Evolutionary conservation across 768 basidiomycete genomes (phyloP).

Genomic region (Butyriboletus loyo): DNA sequence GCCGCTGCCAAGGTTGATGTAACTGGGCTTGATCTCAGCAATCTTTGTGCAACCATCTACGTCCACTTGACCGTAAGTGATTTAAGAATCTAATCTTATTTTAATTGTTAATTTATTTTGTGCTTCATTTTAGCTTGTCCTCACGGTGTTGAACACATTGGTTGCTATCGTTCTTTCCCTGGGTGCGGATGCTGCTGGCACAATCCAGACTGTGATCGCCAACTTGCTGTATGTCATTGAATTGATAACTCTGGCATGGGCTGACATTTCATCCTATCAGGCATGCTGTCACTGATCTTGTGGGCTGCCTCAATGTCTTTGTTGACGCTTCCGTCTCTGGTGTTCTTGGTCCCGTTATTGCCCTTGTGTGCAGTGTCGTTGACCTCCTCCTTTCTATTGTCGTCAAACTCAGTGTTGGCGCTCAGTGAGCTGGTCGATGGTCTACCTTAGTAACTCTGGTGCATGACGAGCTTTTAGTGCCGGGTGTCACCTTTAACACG

Average conservation of each 20-base stretch:
- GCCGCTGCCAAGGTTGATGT: conserved; percentile 1
- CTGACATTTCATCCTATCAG: background rate
- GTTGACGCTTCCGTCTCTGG: background rate
- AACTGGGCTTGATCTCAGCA: conserved; percentile 7
- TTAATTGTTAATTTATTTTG: background rate
- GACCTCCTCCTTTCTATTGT: conserved; percentile 5
- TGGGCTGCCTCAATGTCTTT: conserved; percentile 13
- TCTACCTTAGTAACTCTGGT: background rate
- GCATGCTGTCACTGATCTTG: background rate
- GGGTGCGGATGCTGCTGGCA: background rate
- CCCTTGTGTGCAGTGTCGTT: background rate
- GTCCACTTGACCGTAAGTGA: conserved; percentile 2
- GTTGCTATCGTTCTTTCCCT: conserved; percentile 3
- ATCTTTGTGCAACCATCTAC: conserved; percentile 3
- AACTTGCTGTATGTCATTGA: conserved; percentile 12
- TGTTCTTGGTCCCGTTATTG: conserved; percentile 8
- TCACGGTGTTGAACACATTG: conserved; percentile 2
- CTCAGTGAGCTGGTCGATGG: background rate
- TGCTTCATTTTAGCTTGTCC: background rate
- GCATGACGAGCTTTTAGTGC: conserved; percentile 12
- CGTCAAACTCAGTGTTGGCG: background rate
- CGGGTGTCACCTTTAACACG: conserved; percentile 2
- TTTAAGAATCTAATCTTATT: too few species aligned
- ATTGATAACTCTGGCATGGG: background rate
- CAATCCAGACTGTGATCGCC: background rate